Base-by-base conservation (phyloP, 129 eudicot genomes). In the Flaveria robusta region DNA sequence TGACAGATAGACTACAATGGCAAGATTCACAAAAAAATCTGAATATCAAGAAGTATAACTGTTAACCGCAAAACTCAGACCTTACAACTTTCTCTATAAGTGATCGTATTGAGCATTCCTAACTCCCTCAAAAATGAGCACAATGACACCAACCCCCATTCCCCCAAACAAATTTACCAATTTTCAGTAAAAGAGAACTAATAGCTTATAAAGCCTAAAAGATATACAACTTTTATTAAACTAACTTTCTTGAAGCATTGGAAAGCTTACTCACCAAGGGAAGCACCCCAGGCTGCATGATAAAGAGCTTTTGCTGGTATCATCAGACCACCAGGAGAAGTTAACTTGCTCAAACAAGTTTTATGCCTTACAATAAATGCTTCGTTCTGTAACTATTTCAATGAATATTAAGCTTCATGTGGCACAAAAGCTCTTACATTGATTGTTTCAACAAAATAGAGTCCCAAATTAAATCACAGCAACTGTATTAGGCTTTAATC, bases 401-500 rank as follows among this genome's bases (percentile, higher is more conserved):
- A 26, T 19, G 24, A 16, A 27, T 2, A 20, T 46, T 15, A 39
- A 63, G 46, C 50, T 23, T 64, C 74, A 71, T 19, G 4, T 64
- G 72, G 22, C 77, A 72, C 42, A 50, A 41, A 34, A 77, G 37
- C 2, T 39, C 74, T 74, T 74, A 72, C 73, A 64, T 37, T 20
- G 56, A 79, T 24, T 18, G 39, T 65, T 71, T 79, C 71, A 63
- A 10, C 1, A 77, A 43, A 20, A 41, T 29, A 60, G 58, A 65
- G 3, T 16, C 78, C 67, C 58, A 37, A 11, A 73, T 27, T 9
- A 42, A 54, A 39, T 66, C 42, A 80, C 23, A 73, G 24, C 55
- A 51, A 24, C 15, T 26, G 11, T 18, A 73, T 7, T 74, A 31
- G 87, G 88, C 83, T 77, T 81, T 59, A 91, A 68, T 76, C 97